Evolutionary conservation across 116 monocot species (phyloP).

Genomic region (Iris pallida): DNA sequence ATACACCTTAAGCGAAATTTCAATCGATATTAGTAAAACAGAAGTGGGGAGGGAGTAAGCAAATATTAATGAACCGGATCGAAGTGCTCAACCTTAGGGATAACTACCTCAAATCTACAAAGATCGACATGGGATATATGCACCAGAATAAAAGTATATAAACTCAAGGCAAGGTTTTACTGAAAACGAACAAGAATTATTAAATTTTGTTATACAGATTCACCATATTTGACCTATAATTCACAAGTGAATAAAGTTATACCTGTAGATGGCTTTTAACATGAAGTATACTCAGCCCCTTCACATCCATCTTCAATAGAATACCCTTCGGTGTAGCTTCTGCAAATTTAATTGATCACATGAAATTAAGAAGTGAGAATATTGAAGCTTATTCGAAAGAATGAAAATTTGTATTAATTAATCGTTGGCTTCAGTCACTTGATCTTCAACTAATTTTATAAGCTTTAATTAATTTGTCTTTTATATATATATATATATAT

Average conservation of each 20-base stretch:
- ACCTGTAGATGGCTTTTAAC: constrained; percentile 90
- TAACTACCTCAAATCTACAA: neutral
- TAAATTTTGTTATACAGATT: neutral
- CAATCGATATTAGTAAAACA: too few species aligned
- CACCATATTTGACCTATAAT: neutral
- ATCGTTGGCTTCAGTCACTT: too few species aligned
- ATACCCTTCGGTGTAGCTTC: constrained; percentile 94
- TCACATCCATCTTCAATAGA: constrained; percentile 59
- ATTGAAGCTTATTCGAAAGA: too few species aligned
- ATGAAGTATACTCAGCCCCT: constrained; percentile 58
- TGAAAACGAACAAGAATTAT: neutral
- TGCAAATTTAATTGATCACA: constrained; percentile 19
- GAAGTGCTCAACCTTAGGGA: too few species aligned
- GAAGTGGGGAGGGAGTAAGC: too few species aligned
- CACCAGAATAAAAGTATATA: neutral
- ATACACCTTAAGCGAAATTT: too few species aligned
- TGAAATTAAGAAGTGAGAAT: too few species aligned
- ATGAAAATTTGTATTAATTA: too few species aligned
- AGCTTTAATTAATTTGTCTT: too few species aligned
- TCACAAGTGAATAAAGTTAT: neutral
- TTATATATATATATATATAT: too few species aligned
- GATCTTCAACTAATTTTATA: too few species aligned
- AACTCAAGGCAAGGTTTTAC: neutral
- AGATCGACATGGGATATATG: neutral
- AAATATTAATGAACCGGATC: too few species aligned